Evolutionary conservation across 768 basidiomycete genomes (phyloP), one percentile per base, ranked within the genome.

Genomic region (Tulasnella sp.): DNA sequence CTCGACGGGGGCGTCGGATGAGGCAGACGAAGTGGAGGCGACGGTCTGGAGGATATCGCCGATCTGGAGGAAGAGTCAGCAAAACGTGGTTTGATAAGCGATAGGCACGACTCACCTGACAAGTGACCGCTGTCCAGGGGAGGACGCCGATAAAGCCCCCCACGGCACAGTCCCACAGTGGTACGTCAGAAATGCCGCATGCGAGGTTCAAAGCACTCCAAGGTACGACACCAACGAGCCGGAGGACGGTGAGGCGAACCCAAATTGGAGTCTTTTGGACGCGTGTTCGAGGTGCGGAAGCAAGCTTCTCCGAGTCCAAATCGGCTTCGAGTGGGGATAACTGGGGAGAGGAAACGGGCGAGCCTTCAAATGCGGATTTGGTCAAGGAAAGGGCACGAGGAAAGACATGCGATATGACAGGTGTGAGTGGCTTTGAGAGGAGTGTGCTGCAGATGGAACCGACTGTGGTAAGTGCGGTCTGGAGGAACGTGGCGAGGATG

Each of bases 181-280:
- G 71, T 14, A 97, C 89, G 32, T 86, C 84, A 63, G 86, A 87
- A 25, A 94, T 89, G 50, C 92, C 92, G 69, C 86, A 94, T 42
- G 92, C 92, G 58, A 97, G 86, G 68, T 97, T 97, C 74, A 97
- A 90, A 59, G 89, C 91, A 57, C 87, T 89, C 93, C 93, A 97
- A 4, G 93, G 93, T 3, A 96, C 89, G 54, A 97, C 80, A 17
- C 93, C 93, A 64, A 94, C 79, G 58, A 94, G 81, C 48, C 93
- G 81, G 61, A 97, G 77, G 58, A 94, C 78, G 2, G 90, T 83
- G 41, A 96, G 72, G 37, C 91, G 80, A 41, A 91, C 82, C 92
- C 93, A 96, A 2, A 82, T 69, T 5, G 65, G 65, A 6, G 59
- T 62, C 3, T 46, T 17, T n/a, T 60, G 41, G 43, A 25, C n/a